phyloP scores from a whole-genome alignment of 768 basidiomycete genomes.

The Lactarius vividus region DNA sequence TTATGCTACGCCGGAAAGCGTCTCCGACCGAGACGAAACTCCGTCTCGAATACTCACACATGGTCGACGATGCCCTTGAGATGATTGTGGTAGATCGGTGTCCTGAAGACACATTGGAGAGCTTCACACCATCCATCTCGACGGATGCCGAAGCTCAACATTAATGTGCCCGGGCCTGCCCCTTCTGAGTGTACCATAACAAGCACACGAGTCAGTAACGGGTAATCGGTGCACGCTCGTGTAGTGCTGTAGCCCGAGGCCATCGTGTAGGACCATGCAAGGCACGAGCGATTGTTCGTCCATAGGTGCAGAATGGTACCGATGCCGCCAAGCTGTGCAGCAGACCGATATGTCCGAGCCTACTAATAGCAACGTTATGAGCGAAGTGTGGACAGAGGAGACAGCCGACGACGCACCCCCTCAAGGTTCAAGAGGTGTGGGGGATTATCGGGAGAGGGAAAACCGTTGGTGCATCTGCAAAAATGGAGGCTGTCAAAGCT shows the following conservation, averaged over 20 bases:
- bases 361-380: background rate
- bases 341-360: background rate
- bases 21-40: constrained; percentile 24
- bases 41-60: background rate
- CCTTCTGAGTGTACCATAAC: background rate
- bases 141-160: background rate
- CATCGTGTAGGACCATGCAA: background rate
- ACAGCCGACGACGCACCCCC: background rate
- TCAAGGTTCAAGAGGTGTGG: too few species aligned
- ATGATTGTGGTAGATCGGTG: background rate
- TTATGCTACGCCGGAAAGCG: constrained; percentile 24
- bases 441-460: too few species aligned
- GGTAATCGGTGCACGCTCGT: background rate
- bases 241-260: background rate
- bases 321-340: background rate
- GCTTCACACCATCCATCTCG: background rate
- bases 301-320: background rate
- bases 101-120: background rate
- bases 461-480: too few species aligned
- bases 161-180: background rate
- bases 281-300: too few species aligned
- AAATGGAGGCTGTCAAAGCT: too few species aligned
- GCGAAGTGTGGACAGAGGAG: background rate
- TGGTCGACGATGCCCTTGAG: constrained; percentile 23
- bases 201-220: background rate